These are phyloP conservation scores for Halenospora varia DNA, from an alignment of 495 filamentous ascomycete species.

Conservation along the genomic window DNA sequence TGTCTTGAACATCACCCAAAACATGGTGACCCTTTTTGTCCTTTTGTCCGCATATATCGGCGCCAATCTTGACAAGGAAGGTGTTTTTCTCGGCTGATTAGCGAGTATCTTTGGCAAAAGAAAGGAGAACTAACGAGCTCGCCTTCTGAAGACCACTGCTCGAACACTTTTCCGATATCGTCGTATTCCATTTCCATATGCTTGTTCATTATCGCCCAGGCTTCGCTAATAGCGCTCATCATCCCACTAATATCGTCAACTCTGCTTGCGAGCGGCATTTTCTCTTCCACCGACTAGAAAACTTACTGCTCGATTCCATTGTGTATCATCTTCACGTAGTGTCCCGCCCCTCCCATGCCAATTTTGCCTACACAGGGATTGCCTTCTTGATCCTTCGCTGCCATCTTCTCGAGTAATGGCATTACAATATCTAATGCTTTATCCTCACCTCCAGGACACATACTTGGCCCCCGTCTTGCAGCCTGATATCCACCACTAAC, in stretches of 20 bases:
- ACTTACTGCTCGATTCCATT: conserved; percentile 70
- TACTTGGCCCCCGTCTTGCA: conserved; percentile 58
- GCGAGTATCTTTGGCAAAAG: neutral
- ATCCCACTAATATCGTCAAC: conserved; percentile 22
- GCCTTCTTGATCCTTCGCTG: conserved; percentile 55
- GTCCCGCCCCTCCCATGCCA: conserved; percentile 60
- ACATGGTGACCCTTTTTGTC: conserved; percentile 48
- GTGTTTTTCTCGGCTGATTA: conserved; percentile 38
- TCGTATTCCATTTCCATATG: conserved; percentile 57
- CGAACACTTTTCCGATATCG: conserved; percentile 58
- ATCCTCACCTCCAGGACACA: conserved; percentile 61
- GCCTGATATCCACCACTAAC: conserved; percentile 69
- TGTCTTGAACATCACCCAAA: conserved; percentile 64
- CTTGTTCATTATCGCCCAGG: conserved; percentile 60
- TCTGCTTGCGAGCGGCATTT: too few relatives aligned
- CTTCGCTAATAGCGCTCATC: conserved; percentile 43
- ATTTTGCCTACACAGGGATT: conserved; percentile 58
- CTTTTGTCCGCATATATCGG: conserved; percentile 53
- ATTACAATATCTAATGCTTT: conserved; percentile 55
- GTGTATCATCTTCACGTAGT: conserved; percentile 78
- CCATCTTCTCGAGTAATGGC: conserved; percentile 57
- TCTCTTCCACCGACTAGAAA: neutral
- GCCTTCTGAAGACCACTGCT: conserved; percentile 55
- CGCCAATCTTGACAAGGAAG: conserved; percentile 61
- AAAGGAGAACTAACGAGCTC: conserved; percentile 38